These are phyloP conservation scores for Russula compacta DNA, from an alignment of 768 basidiomycete genomes.

Conservation along the genomic window DNA sequence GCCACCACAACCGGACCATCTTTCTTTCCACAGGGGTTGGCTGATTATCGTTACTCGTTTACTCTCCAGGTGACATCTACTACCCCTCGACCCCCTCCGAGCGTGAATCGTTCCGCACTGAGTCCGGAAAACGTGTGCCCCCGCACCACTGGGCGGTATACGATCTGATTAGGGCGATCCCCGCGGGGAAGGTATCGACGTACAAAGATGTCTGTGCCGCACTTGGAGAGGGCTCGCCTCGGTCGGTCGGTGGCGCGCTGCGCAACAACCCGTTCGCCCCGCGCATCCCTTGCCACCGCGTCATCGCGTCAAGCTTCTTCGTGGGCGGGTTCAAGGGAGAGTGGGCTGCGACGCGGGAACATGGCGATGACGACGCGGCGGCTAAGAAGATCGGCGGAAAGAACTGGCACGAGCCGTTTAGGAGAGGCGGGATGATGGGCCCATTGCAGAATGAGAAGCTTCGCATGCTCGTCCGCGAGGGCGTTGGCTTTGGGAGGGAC, in stretches of 20 bases:
- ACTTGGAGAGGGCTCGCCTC: conserved; percentile 48
- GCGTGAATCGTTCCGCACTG: conserved; percentile 15
- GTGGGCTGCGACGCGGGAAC: conserved; percentile 27
- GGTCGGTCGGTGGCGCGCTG: conserved; percentile 62
- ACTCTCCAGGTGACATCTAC: conserved; percentile 5
- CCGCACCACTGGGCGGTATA: conserved; percentile 22
- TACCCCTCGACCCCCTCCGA: conserved; percentile 13
- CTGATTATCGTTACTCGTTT: background rate
- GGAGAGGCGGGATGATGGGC: conserved; percentile 11
- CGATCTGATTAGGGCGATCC: conserved; percentile 12
- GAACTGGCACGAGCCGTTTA: conserved; percentile 17
- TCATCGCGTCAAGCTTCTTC: conserved; percentile 51
- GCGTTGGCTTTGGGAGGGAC: conserved; percentile 12
- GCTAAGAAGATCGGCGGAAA: background rate
- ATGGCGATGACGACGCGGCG: background rate
- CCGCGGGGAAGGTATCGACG: conserved; percentile 16
- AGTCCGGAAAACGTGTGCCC: conserved; percentile 16
- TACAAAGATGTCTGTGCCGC: conserved; percentile 32
- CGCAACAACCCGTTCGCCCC: conserved; percentile 61
- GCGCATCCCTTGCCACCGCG: conserved; percentile 59
- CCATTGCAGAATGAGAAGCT: conserved; percentile 17
- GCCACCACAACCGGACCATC: background rate
- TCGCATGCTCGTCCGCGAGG: conserved; percentile 15
- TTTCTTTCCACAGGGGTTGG: background rate
- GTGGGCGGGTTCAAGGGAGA: conserved; percentile 59